A percentile compares a stretch with the other conserved stretches of the same genome.
These are phyloP conservation scores for Mayamaea pseudoterrestris DNA, from an alignment of 108 stramenopile species.

Conservation along the genomic window DNA sequence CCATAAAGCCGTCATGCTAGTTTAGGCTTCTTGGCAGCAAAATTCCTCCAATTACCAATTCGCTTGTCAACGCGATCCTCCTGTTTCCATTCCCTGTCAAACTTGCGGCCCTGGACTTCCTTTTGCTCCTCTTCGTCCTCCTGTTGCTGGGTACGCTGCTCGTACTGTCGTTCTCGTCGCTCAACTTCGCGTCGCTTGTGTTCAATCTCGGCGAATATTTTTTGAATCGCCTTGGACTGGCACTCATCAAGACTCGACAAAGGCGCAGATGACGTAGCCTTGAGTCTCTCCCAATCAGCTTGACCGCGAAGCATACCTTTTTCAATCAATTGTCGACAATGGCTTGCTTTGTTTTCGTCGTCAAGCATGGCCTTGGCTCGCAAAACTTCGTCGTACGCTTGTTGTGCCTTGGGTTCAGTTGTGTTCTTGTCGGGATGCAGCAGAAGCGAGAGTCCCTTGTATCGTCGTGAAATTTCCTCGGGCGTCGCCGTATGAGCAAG, in stretches of 20 bases:
- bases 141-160: constrained; percentile 71
- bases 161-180: constrained; percentile 51
- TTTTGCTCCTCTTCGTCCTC: constrained; percentile 70
- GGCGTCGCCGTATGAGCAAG: constrained; percentile 35
- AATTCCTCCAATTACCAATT: constrained; percentile 84
- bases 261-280: background rate
- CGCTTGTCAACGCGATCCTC: constrained; percentile 67
- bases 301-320: constrained; percentile 66
- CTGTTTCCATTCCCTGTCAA: constrained; percentile 70
- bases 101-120: constrained; percentile 46
- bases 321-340: constrained; percentile 44
- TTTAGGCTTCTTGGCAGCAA: constrained; percentile 25
- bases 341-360: constrained; percentile 41
- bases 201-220: constrained; percentile 77
- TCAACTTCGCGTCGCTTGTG: constrained; percentile 66
- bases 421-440: constrained; percentile 78
- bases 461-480: constrained; percentile 69
- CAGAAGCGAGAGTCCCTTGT: constrained; percentile 65
- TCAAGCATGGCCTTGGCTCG: constrained; percentile 56
- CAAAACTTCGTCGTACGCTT: constrained; percentile 70
- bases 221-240: constrained; percentile 56
- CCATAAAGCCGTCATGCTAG: too few relatives aligned
- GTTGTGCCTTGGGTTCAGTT: constrained; percentile 27
- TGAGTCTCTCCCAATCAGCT: constrained; percentile 26
- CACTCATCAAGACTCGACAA: constrained; percentile 22